These are phyloP conservation scores for Heliosperma pusillum DNA, from an alignment of 148 eudicot genomes.

Conservation along the genomic window DNA sequence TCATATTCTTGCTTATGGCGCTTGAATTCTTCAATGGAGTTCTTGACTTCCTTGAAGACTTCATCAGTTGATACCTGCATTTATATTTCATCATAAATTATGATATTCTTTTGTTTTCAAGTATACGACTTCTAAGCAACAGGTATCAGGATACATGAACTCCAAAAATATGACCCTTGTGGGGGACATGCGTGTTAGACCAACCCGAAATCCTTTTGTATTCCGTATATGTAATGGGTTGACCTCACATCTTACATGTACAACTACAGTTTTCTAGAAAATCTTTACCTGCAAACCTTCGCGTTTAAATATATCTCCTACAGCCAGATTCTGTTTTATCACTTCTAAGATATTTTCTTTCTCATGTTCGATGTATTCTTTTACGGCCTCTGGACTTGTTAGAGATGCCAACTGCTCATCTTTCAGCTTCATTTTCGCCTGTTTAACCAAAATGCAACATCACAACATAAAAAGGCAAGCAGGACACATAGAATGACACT, in stretches of 20 bases:
- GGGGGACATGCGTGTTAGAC: too few relatives aligned
- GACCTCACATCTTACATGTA: background rate
- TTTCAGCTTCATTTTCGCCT: slow-evolving; percentile 75
- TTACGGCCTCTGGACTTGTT: slow-evolving; percentile 71
- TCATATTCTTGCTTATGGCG: slow-evolving; percentile 78
- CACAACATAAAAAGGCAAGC: slow-evolving; percentile 6
- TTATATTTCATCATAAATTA: background rate
- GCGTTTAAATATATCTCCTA: slow-evolving; percentile 88
- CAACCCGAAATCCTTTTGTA: too few relatives aligned
- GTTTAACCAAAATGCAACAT: slow-evolving; percentile 7
- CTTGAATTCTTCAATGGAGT: slow-evolving; percentile 79
- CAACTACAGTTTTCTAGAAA: background rate
- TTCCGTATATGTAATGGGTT: too few relatives aligned
- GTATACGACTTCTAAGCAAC: too few relatives aligned
- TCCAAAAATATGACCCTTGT: background rate
- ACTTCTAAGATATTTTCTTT: slow-evolving; percentile 63
- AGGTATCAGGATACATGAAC: background rate
- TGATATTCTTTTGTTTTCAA: background rate
- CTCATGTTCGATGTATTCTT: slow-evolving; percentile 65
- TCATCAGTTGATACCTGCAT: slow-evolving; percentile 78
- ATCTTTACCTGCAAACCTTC: slow-evolving; percentile 74
- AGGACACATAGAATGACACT: slow-evolving; percentile 4
- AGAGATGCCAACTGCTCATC: slow-evolving; percentile 79
- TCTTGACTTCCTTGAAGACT: slow-evolving; percentile 75
- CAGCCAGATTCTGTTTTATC: slow-evolving; percentile 86